Base-by-base conservation (phyloP, 2,329 filamentous ascomycete species). In the Paracamarosporium sp. region DNA sequence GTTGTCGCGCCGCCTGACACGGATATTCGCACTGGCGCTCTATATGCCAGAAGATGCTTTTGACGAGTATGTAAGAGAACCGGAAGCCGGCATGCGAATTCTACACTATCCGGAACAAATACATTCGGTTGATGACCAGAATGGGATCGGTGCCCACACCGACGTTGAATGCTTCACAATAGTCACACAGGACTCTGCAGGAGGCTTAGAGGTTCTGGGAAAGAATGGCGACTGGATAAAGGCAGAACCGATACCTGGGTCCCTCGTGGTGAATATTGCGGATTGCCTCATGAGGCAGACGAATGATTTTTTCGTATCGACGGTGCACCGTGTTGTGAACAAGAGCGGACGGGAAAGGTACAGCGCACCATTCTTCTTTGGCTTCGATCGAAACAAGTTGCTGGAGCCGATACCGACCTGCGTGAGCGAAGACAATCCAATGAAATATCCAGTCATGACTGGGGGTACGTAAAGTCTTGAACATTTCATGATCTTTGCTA, bases 11-110 rank as follows among this genome's bases (percentile, higher is more conserved):
- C 79, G 76, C 33, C 68, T 88, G 30, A 79, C 85, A 2, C 75
- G 77, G 4, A 73, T 81, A 6, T 86, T 88, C 63, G 85, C 86
- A 0, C 75, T 88, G 2, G 81, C 81, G 4, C 76, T 88, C 2
- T 79, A 80, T 11, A 73, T 88, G 3, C 77, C 80, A 0, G 85
- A 88, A 63, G 66, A 79, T 31, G 82, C 83, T 53, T 87, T 88
- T 65, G 85, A 87, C 58, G 72, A 74, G 3, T 81, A 85, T 52
- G 81, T 82, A 17, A 81, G 78, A 0, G 80, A 83, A 60, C 86
- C 86, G 0, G 85, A 75, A 0, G 69, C 67, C 2, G 68, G 67
- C 30, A 62, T 64, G 8, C 36, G 65, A 6, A 25, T 70, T 36
- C 61, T 68, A 5, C 65, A 73, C 38, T 75, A 74, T 46, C 65